Conservation (phyloP, 208 protist genomes). For the Acanthamoeba culbertsoni region DNA sequence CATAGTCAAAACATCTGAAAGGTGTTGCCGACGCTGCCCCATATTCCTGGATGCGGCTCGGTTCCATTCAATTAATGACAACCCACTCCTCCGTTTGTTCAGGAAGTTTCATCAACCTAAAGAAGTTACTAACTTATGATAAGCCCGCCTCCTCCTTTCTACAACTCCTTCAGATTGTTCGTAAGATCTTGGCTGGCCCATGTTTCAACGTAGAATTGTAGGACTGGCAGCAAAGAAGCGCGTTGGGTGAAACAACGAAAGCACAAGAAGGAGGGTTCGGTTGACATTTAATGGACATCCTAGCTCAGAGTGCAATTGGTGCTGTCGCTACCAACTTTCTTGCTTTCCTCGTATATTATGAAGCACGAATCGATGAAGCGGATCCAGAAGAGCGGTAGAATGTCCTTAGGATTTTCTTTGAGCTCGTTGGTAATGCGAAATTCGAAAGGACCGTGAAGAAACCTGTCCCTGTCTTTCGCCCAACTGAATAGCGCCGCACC, state of each 20-base stretch:
- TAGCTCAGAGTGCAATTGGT: too few species aligned
- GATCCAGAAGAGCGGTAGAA: neutral
- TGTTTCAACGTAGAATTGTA: too few species aligned
- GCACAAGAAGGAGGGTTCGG: too few species aligned
- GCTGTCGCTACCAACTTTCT: too few species aligned
- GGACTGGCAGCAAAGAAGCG: too few species aligned
- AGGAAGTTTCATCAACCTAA: too few species aligned
- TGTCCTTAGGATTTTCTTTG: conserved; percentile 21
- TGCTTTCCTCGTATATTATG: neutral
- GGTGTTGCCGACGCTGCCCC: neutral
- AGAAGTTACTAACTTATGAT: too few species aligned
- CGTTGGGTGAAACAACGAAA: too few species aligned
- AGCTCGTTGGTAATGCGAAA: conserved; percentile 21
- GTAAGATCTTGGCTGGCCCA: too few species aligned
- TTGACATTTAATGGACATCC: too few species aligned
- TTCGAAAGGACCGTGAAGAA: conserved; percentile 32
- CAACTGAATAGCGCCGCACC: conserved; percentile 31
- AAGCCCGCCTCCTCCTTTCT: too few species aligned
- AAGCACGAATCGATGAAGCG: conserved; percentile 51
- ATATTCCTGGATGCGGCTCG: neutral
- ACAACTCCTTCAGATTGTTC: too few species aligned
- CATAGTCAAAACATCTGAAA: neutral
- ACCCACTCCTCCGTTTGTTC: neutral
- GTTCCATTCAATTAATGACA: neutral
- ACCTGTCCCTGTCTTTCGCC: conserved; percentile 12